phyloP scores from a whole-genome alignment of 305 asterid species.

The Fraxinus angustifolia region DNA sequence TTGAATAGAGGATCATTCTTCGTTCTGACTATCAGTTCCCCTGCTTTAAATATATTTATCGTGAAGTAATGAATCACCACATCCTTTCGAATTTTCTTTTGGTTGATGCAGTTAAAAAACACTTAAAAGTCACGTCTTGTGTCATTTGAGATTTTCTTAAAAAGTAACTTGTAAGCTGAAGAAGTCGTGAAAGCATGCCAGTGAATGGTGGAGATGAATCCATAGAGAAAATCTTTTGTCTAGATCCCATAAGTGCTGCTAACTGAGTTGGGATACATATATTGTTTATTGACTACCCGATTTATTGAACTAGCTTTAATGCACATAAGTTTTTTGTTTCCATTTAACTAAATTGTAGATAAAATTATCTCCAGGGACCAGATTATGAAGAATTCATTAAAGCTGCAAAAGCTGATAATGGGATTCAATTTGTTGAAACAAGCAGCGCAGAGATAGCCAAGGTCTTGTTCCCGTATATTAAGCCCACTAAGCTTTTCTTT shows the following conservation, averaged over 20 bases:
- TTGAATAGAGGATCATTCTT: not conserved
- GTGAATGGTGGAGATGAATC: not conserved
- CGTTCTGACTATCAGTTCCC: not conserved
- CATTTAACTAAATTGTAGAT: constrained; percentile 13
- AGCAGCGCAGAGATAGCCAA: constrained; percentile 57
- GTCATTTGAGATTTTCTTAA: not conserved
- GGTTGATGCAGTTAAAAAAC: not conserved
- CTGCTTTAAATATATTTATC: not conserved
- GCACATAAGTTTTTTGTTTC: not conserved
- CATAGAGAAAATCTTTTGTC: not conserved
- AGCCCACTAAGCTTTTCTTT: constrained; percentile 44
- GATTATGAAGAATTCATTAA: constrained; percentile 62
- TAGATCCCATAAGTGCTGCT: not conserved
- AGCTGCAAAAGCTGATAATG: constrained; percentile 74
- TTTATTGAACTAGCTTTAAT: constrained; percentile 15
- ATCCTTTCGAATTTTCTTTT: not conserved
- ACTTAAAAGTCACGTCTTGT: not conserved
- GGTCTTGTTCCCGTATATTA: constrained; percentile 45
- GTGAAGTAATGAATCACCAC: not conserved
- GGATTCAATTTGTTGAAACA: constrained; percentile 79
- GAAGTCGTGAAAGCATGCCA: not conserved
- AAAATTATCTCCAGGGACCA: constrained; percentile 50
- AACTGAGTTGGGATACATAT: not conserved
- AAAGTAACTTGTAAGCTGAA: not conserved
- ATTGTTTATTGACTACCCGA: not conserved